Evolutionary conservation across 306 rosid species (phyloP), one percentile per base, ranked within the genome.

Genomic region (Arachis stenosperma): DNA sequence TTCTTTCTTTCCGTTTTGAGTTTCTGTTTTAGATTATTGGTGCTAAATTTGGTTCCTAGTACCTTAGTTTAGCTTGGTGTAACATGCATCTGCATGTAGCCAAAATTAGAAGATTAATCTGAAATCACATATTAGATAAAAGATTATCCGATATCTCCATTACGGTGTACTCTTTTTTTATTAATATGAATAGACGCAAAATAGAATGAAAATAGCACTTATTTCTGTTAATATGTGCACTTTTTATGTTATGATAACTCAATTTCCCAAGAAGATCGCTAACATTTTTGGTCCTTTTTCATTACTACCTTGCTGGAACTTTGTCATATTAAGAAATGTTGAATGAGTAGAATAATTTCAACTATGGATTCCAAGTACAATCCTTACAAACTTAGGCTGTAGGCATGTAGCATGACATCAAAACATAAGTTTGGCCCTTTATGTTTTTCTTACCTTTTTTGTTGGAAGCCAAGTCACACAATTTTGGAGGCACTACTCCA

Each of bases 1-100:
- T 52, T 50, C 2, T 61, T 43, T 2, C 54, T 36, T 39, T 53
- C 50, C 3, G 5, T 43, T 44, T 39, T 11, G 27, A 9, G 71
- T 74, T 53, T 66, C 15, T 6, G 5, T 48, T 37, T 15, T 33
- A 29, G 41, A 69, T 74, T 22, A 22, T n/a, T 62, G 9, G 11
- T 44, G 30, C 61, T 59, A 1, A 37, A 8, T 68, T 67, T 70
- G 14, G 27, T 56, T 64, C 47, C 71, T 47, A 14, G 82, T 40
- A 3, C 47, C 51, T 22, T 37, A 14, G 82, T 30, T 37, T 12
- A 27, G 78, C 30, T 64, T 46, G 64, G 64, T 36, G 40, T 63
- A 64, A 44, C 30, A 27, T 39, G 17, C 57, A 50, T 29, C 44
- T 54, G 65, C 15, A 47, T 51, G n/a, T 46, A 39, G 46, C 15